Evolutionary conservation across 805 yeast genomes (phyloP), one percentile per base, ranked within the genome.

Genomic region (Pichia californica): DNA sequence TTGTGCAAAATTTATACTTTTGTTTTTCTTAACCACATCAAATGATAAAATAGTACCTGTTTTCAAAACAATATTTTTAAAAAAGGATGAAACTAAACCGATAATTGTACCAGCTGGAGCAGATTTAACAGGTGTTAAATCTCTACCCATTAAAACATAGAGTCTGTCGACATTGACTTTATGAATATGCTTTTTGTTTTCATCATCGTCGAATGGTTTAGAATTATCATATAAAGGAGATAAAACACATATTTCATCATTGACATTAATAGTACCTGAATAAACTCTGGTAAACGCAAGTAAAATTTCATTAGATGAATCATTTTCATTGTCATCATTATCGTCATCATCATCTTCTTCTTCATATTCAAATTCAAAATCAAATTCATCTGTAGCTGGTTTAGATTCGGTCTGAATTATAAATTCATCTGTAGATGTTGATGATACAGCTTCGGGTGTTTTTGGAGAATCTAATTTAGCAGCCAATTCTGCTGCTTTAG

Each of bases 101-200:
- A 87, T 94, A 48, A 93, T 88, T 52, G 85, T 88, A 27, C 99
- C 99, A 1, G 97, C 91, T 2, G 96, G 96, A 5, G 91, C 96
- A 15, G 72, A 73, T 34, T 81, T 74, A 49, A 93, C 69, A 3
- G 89, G 72, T 2, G 88, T 78, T 29, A 91, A 66, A 47, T 93
- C 97, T 51, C 91, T 71, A 16, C 99, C 99, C 98, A 93, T 93
- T 43, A 93, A 69, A 43, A 93, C 65, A 55, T 77, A 89, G 31
- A 93, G 64, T 34, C 81, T 84, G 6, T 83, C 74, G 30, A 93
- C 73, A 13, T 71, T 77, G 1, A 83, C 76, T 51, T 81, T 80
- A 39, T 44, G 44, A 2, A 36, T 8, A 25, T 40, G 44, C 16
- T 19, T 31, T 1, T 6, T 5, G 30, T 41, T 45, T 16, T 34